Conservation (phyloP, 305 asterid genomes). For the Nicotiana rustica region DNA sequence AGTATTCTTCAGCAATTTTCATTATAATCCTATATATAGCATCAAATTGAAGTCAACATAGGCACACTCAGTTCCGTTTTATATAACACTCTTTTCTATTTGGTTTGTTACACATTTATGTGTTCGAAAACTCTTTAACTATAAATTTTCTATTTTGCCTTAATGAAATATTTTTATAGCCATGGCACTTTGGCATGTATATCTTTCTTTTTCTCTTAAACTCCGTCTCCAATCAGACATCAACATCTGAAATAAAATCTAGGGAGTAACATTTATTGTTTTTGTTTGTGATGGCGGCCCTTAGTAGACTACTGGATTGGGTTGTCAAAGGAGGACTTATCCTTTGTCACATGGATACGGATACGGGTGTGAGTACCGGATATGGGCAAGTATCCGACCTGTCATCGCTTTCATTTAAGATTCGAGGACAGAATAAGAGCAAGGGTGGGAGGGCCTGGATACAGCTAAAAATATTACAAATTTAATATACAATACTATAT, state of each 20-base stretch:
- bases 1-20: background rate
- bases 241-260: background rate
- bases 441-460: background rate
- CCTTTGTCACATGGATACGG: background rate
- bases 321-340: conserved; percentile 16
- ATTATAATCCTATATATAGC: background rate
- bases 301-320: background rate
- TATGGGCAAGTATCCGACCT: background rate
- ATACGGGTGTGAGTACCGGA: background rate
- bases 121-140: background rate
- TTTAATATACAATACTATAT: no score
- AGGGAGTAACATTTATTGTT: background rate
- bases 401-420: background rate
- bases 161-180: background rate
- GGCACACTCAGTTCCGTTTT: background rate
- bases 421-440: background rate
- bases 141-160: background rate
- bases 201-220: background rate
- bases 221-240: conserved; percentile 5
- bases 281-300: background rate
- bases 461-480: background rate
- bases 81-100: background rate
- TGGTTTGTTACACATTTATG: background rate
- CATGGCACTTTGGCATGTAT: background rate
- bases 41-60: background rate